phyloP scores from a whole-genome alignment of 441 rosid species.

The Brassica balearica region DNA sequence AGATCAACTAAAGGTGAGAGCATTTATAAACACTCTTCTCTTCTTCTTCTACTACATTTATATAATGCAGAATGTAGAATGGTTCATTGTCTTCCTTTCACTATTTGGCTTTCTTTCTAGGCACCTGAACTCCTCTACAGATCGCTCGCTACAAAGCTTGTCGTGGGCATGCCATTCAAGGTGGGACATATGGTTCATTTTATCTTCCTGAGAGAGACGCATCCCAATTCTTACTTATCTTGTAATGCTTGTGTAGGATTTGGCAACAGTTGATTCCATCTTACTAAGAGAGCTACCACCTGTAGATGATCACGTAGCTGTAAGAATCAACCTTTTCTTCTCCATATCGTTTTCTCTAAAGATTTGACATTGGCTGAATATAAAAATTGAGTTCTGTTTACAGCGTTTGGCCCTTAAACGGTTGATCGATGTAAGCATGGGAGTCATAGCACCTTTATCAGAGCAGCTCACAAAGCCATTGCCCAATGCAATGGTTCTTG shows the following conservation, averaged over 20 bases:
- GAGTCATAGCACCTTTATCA: constrained; percentile 83
- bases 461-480: constrained; percentile 96
- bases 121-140: constrained; percentile 85
- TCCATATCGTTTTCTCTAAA: constrained; percentile 1
- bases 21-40: constrained; percentile 6
- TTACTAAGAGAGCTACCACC: constrained; percentile 81
- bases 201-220: constrained; percentile 10
- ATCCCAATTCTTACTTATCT: constrained; percentile 16
- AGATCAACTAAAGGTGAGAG: constrained; percentile 79
- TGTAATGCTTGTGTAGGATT: constrained; percentile 56
- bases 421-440: constrained; percentile 92
- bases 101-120: constrained; percentile 45
- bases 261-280: constrained; percentile 88
- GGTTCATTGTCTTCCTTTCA: constrained; percentile 5
- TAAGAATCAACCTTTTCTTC: constrained; percentile 51
- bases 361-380: neutral
- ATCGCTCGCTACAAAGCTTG: constrained; percentile 87
- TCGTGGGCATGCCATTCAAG: constrained; percentile 94
- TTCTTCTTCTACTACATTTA: constrained; percentile 5
- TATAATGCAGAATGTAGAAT: neutral
- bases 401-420: constrained; percentile 94
- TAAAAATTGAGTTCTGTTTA: constrained; percentile 36
- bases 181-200: constrained; percentile 44
- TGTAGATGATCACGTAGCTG: constrained; percentile 81
- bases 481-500: constrained; percentile 91